Evolutionary conservation across 2,329 filamentous ascomycete genomes (phyloP), one percentile per base, ranked within the genome.

Genomic region (Furcasterigmium furcatum): DNA sequence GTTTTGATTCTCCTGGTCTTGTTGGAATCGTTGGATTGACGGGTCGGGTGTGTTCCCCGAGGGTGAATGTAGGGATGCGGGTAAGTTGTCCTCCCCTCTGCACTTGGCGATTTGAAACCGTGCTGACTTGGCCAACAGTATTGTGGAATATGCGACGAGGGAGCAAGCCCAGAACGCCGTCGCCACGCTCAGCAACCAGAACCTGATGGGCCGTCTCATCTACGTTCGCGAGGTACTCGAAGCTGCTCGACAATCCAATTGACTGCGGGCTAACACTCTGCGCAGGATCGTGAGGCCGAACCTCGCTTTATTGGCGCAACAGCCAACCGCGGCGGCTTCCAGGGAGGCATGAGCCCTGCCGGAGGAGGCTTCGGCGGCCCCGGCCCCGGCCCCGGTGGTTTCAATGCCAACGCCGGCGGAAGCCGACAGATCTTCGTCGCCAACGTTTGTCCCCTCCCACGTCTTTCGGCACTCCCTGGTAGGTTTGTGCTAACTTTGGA

Each of bases 131-230:
- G 3, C 16, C 14, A 27, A 4, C 56, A 96, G 91, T 79, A 99
- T 99, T 89, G 94, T 99, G 86, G 94, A 99, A 87, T 99, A 99
- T 85, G 91, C 91, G 71, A 96, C 92, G 63, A 89, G 91, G 84
- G 94, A 99, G 66, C 91, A 99, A 87, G 94, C 94, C 67, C 94
- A 97, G 72, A 87, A 90, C 71, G 94, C 94, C 65, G 94, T 99
- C 75, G 86, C 88, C 70, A 94, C 91, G 66, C 88, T 99, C 73
- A 96, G 91, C 82, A 99, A 99, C 77, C 92, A 96, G 73, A 96
- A 95, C 68, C 79, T 99, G 51, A 97, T 97, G 92, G 94, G 94
- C 49, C 86, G 94, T 70, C 87, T 99, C 60, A 91, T 99, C 67
- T 99, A 99, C 69, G 94, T 99, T 68, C 88, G 94, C 72, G 94